These are phyloP conservation scores for Colletotrichum acutatum DNA, from an alignment of 2,329 filamentous ascomycete genomes.

Conservation along the genomic window DNA sequence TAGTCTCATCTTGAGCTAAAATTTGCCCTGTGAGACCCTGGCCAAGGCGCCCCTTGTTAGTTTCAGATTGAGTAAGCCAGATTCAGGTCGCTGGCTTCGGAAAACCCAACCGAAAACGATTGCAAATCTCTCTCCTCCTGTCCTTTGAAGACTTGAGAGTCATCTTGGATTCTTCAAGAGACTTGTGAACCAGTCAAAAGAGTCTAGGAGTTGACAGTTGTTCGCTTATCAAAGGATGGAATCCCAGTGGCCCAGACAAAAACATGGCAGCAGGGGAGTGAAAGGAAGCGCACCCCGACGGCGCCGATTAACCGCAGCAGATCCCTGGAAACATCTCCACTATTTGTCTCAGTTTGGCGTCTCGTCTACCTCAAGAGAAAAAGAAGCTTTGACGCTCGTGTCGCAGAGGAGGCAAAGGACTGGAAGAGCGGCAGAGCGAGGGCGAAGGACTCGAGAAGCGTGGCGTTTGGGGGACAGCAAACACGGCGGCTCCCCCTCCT, in stretches of 20 bases:
- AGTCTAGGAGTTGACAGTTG: neutral
- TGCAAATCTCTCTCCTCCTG: neutral
- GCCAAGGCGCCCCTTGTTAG: slow-evolving; percentile 7
- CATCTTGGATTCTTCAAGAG: neutral
- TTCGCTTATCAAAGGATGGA: neutral
- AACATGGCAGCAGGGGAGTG: neutral
- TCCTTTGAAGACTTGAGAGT: neutral
- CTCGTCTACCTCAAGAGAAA: neutral
- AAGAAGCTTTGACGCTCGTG: slow-evolving; percentile 13
- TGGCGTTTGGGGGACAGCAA: neutral
- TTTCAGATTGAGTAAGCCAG: slow-evolving; percentile 22
- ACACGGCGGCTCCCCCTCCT: neutral
- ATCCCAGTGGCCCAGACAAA: neutral
- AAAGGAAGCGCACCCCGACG: neutral
- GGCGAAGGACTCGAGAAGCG: neutral
- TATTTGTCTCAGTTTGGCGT: slow-evolving; percentile 3
- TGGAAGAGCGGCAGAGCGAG: neutral
- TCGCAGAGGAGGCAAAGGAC: neutral
- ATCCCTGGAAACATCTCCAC: neutral
- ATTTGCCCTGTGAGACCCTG: slow-evolving; percentile 4
- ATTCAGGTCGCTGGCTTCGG: neutral
- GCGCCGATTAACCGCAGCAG: neutral
- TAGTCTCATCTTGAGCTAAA: slow-evolving; percentile 21
- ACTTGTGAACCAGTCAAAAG: neutral
- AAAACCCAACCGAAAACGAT: neutral